Conservation (phyloP, 2,329 filamentous ascomycete species). For the Beauveria pseudobassiana region DNA sequence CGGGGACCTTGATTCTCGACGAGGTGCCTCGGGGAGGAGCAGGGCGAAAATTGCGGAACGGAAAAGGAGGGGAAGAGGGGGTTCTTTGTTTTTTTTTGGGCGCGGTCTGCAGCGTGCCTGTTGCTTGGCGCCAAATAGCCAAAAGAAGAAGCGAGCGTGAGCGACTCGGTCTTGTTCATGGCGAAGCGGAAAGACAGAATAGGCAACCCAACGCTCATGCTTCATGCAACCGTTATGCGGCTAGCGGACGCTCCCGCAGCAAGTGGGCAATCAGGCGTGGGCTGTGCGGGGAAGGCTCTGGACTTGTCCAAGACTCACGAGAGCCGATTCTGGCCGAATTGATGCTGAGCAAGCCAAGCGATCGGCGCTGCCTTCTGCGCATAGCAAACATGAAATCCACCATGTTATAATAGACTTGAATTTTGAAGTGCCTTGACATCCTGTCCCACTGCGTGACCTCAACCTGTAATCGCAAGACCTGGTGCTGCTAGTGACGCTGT, state of each 20-base stretch:
- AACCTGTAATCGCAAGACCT: neutral
- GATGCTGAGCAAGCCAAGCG: neutral
- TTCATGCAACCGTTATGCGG: conserved; percentile 7
- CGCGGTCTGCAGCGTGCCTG: neutral
- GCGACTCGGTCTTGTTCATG: neutral
- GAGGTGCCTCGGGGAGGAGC: too few species aligned
- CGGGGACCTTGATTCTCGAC: neutral
- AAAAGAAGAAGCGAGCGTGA: neutral
- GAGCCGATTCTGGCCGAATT: conserved; percentile 2
- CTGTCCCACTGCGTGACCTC: neutral
- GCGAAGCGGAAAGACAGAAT: neutral
- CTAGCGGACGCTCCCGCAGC: conserved; percentile 8
- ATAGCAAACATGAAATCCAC: neutral
- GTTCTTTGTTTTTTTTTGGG: neutral
- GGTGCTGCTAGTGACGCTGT: neutral
- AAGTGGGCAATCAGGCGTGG: conserved; percentile 6
- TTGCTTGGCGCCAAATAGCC: neutral
- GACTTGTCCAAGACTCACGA: neutral
- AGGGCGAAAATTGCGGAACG: neutral
- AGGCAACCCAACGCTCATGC: neutral
- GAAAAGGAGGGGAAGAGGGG: neutral
- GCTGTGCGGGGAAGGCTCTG: conserved; percentile 3
- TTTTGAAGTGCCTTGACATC: neutral
- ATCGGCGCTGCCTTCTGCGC: neutral
- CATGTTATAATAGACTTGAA: neutral